A percentile compares a stretch with the other conserved stretches of the same genome.
Conservation (phyloP, 495 filamentous ascomycete species). For the Talaromyces liani region DNA sequence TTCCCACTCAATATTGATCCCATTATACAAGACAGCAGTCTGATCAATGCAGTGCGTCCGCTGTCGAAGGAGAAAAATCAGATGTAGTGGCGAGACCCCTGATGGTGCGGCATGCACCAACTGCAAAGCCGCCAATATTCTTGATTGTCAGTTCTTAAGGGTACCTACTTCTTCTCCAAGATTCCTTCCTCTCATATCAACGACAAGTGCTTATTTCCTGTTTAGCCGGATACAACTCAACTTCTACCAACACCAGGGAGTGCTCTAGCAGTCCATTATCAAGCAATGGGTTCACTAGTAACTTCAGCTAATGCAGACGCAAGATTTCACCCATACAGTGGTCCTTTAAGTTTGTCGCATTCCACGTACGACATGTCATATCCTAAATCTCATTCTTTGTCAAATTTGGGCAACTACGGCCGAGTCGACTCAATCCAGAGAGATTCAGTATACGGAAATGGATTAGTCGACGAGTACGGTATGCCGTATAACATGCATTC, state of each 20-base stretch:
- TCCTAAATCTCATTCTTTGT: slow-evolving; percentile 1
- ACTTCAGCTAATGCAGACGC: background rate
- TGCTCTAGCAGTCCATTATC: slow-evolving; percentile 1
- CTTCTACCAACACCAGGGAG: slow-evolving; percentile 1
- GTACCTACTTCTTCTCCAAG: slow-evolving; percentile 37
- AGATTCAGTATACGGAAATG: background rate
- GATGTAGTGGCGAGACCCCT: slow-evolving; percentile 82
- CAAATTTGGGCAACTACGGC: background rate
- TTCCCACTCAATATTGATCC: background rate
- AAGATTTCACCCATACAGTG: background rate
- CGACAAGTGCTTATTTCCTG: background rate
- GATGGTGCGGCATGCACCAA: slow-evolving; percentile 72
- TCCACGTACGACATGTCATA: background rate
- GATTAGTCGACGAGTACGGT: background rate
- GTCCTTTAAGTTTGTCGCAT: background rate
- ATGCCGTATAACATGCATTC: background rate
- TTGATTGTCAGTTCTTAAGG: slow-evolving; percentile 70
- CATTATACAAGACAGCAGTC: slow-evolving; percentile 9
- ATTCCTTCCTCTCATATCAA: background rate
- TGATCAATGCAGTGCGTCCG: slow-evolving; percentile 61
- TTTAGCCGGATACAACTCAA: background rate
- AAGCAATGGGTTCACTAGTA: background rate
- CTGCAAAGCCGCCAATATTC: slow-evolving; percentile 66
- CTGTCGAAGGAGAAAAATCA: slow-evolving; percentile 92
- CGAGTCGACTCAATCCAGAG: background rate